phyloP scores from a whole-genome alignment of 352 stramenopile genomes.

The Phytophthora colocasiae region DNA sequence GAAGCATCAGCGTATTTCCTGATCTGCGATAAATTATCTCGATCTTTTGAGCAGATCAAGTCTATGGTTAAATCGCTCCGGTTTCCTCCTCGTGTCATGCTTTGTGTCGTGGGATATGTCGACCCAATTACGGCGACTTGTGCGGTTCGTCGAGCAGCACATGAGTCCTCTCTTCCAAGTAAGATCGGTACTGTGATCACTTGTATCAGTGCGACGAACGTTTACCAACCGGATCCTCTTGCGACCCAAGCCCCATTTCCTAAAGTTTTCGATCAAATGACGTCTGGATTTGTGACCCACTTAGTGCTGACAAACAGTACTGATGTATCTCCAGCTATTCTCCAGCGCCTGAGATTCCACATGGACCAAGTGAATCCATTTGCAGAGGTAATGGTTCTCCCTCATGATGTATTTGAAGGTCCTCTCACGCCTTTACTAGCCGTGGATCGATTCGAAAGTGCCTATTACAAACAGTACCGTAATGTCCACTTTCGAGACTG shows the following conservation, averaged over 20 bases:
- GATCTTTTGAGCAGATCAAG: slow-evolving; percentile 30
- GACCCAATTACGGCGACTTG: slow-evolving; percentile 56
- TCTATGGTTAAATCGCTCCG: slow-evolving; percentile 16
- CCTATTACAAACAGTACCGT: slow-evolving; percentile 65
- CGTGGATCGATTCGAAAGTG: slow-evolving; percentile 65
- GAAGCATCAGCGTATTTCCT: slow-evolving; percentile 35
- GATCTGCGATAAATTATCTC: slow-evolving; percentile 33
- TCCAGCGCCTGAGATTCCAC: slow-evolving; percentile 68
- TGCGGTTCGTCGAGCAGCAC: slow-evolving; percentile 43
- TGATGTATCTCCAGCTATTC: slow-evolving; percentile 44
- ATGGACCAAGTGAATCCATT: slow-evolving; percentile 79
- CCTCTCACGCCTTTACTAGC: slow-evolving; percentile 59
- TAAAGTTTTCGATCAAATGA: slow-evolving; percentile 76
- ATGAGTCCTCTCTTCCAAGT: slow-evolving; percentile 24
- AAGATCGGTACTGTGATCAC: slow-evolving; percentile 61
- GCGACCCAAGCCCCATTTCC: slow-evolving; percentile 51
- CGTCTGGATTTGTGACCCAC: slow-evolving; percentile 68
- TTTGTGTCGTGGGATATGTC: slow-evolving; percentile 64
- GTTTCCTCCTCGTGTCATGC: slow-evolving; percentile 54
- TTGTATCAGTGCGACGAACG: slow-evolving; percentile 61
- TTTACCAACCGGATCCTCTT: slow-evolving; percentile 58
- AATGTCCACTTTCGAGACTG: slow-evolving; percentile 54
- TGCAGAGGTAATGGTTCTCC: slow-evolving; percentile 71
- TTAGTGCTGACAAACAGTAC: slow-evolving; percentile 62
- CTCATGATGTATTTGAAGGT: slow-evolving; percentile 69